Base-by-base conservation (phyloP, 2,329 filamentous ascomycete genomes). In the Tolypocladium inflatum region DNA sequence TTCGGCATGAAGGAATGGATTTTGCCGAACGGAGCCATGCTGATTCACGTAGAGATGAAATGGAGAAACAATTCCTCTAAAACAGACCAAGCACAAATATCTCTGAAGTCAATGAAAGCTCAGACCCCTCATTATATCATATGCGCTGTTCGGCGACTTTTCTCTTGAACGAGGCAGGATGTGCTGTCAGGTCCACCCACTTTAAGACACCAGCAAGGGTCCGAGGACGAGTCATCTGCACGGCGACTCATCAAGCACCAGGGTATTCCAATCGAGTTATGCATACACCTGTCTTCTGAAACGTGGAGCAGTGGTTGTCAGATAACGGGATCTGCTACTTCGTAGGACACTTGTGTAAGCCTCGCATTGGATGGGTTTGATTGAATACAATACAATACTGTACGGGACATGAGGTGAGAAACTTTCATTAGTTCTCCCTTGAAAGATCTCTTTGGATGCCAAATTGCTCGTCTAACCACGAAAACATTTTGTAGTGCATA, bases 401-500 rank as follows among this genome's bases (percentile, higher is more conserved):
- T 9, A 9, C 30, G 30, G 30, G 30, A 33, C 8, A 33, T 33
- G 7, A 41, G 9, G 6, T 5, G 15, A 7, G 39, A 6, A n/a
- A 21, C 19, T 42, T 9, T 3, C 21, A 11, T 21, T 21, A 42
- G 19, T 19, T n/a, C 7, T 42, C 19, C 19, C 9, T n/a, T 10
- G 8, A 8, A 42, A 42, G 4, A 3, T 42, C n/a, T 19, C 54
- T 39, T 55, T 55, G 38, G 23, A 67, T 62, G 4, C 54, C 63
- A 55, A 67, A 65, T n/a, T 61, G 59, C 26, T 56, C 50, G 21
- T 68, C 65, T 1, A 68, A 39, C 50, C 60, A 68, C 2, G 57
- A 33, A 55, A 65, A 68, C 21, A 56, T 63, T 52, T 61, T 63
- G 13, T 65, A 64, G 11, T 58, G 51, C n/a, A 60, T 59, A 2